Evolutionary conservation across 2,329 filamentous ascomycete species (phyloP).

Genomic region (Incumbomyces lentus): DNA sequence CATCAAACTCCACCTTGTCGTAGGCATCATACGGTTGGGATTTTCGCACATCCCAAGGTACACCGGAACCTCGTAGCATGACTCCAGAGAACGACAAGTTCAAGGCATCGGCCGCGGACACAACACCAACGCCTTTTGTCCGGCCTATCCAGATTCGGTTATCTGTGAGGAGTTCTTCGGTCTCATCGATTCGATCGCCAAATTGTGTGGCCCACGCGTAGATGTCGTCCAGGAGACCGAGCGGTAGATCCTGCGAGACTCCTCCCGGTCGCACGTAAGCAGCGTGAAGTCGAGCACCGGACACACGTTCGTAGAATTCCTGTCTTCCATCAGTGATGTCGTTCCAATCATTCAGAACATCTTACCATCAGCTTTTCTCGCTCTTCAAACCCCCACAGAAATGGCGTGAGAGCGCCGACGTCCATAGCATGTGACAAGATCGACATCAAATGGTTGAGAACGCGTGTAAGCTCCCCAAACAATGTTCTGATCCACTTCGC

Average conservation of each 20-base stretch:
- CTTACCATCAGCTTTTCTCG: constrained; percentile 98
- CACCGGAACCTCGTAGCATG: constrained; percentile 93
- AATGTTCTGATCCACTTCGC: constrained; percentile 95
- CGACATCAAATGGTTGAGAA: constrained; percentile 97
- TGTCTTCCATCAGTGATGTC: constrained; percentile 29
- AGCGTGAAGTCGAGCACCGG: constrained; percentile 90
- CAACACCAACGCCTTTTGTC: constrained; percentile 82
- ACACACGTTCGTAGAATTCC: constrained; percentile 99
- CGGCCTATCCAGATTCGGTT: constrained; percentile 98
- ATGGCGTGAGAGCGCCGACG: constrained; percentile 92
- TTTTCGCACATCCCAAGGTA: constrained; percentile 95
- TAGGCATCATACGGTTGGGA: constrained; percentile 96
- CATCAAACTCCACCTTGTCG: constrained; percentile 94
- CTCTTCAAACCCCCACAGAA: constrained; percentile 99
- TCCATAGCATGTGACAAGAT: constrained; percentile 97
- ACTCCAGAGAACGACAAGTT: constrained; percentile 95
- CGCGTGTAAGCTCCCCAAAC: constrained; percentile 87
- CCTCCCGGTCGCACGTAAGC: constrained; percentile 95
- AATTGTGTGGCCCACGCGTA: constrained; percentile 99
- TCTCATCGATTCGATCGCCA: constrained; percentile 95
- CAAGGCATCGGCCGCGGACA: constrained; percentile 83
- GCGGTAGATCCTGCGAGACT: constrained; percentile 87
- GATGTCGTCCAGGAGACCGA: constrained; percentile 93
- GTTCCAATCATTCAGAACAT: constrained; percentile 16
- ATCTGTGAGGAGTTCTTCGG: constrained; percentile 95